Base-by-base conservation (phyloP, 148 eudicot species). In the Bassia scoparia region DNA sequence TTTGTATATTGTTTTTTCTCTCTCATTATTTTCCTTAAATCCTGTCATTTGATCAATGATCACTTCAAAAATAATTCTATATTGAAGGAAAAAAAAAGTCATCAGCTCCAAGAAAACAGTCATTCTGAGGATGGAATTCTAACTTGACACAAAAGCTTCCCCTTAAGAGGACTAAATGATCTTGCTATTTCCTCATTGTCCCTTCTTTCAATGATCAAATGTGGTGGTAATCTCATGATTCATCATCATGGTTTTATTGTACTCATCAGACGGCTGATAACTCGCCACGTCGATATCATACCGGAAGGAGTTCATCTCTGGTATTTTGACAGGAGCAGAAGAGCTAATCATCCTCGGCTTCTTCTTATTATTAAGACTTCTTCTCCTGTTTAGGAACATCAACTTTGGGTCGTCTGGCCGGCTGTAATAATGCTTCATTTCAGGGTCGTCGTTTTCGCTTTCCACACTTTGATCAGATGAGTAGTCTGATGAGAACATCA, bases 121-220 rank as follows among this genome's bases (percentile, higher is more conserved):
- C 72, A 82, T 65, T 65, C 84, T 69, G 13, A 85, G 81, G 64
- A 85, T 79, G 13, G 82, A 80, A 76, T 82, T 71, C 88, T 68
- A 67, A 80, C 78, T 50, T 85, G 52, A 76, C 81, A 78, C 79
- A 85, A 78, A 54, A 82, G 68, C 60, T 79, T 80, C 2, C 87
- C 87, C 48, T 85, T 82, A 18, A 85, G 75, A 67, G 82, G 78
- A 52, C 83, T 82, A 41, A 85, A 82, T 16, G 86, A 82, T 43
- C 76, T 75, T 49, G 84, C 82, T 74, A 85, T 69, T 64, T 80
- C 82, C 67, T 68, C 86, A 61, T 37, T 78, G 0, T 56, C 62
- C 30, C 88, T 76, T 55, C 77, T 71, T 27, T 79, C 82, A 17
- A 80, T 41, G 50, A 85, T 85, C 67, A 82, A 60, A 73, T 85